A percentile compares a stretch with the other conserved stretches of the same genome.
Conservation (phyloP, 1,139 yeast genomes). For the Magnusiomyces fungicola region DNA sequence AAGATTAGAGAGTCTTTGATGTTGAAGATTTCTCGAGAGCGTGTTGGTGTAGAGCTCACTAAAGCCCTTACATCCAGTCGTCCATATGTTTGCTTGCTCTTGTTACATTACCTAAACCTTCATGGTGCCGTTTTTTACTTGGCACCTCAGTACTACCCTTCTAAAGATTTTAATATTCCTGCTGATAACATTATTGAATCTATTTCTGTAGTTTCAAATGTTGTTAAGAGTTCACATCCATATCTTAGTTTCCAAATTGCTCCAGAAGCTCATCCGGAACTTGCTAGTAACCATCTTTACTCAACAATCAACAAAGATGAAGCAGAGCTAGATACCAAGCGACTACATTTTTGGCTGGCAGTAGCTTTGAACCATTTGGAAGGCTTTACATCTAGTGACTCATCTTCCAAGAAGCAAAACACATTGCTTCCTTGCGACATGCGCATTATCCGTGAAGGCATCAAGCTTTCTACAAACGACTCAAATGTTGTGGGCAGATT, state of each 20-base stretch:
- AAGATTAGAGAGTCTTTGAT: slow-evolving; percentile 53
- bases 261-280: too few relatives aligned
- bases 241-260: background rate
- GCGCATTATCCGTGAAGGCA: slow-evolving; percentile 54
- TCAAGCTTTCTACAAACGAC: slow-evolving; percentile 56
- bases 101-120: slow-evolving; percentile 50
- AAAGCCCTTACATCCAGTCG: slow-evolving; percentile 62
- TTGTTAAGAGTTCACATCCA: background rate
- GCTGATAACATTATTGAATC: background rate
- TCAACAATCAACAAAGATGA: too few relatives aligned
- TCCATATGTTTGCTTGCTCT: slow-evolving; percentile 56
- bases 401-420: background rate
- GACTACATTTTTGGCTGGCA: slow-evolving; percentile 13
- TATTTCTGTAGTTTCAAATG: too few relatives aligned
- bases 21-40: slow-evolving; percentile 77
- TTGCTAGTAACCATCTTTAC: too few relatives aligned
- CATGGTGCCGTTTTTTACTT: slow-evolving; percentile 50
- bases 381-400: slow-evolving; percentile 20
- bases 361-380: slow-evolving; percentile 42
- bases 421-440: slow-evolving; percentile 34
- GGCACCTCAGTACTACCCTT: slow-evolving; percentile 1
- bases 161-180: background rate
- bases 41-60: slow-evolving; percentile 80
- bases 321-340: background rate
- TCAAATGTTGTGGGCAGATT: slow-evolving; percentile 45